Percentiles rank a stretch among this genome's conserved stretches.
phyloP scores from a whole-genome alignment of 2,329 filamentous ascomycete species.

The Phyllosticta paracitricarpa region DNA sequence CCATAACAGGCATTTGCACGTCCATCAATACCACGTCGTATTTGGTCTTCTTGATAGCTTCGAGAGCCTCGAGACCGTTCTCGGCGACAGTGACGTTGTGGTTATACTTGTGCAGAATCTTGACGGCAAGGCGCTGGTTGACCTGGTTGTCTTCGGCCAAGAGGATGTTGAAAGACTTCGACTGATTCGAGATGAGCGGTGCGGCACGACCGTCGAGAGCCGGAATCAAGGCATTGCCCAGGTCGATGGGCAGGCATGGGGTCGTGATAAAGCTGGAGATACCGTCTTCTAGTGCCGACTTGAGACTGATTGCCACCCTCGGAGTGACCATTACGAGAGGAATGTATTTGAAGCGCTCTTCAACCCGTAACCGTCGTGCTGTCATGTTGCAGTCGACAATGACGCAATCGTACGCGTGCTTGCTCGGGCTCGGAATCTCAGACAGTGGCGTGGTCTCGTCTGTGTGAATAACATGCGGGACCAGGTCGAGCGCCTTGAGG shows the following conservation, averaged over 20 bases:
- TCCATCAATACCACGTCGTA: conserved; percentile 99
- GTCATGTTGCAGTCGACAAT: conserved; percentile 91
- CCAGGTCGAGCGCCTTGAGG: conserved; percentile 67
- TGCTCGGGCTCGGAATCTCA: conserved; percentile 17
- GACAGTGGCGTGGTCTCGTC: conserved; percentile 52
- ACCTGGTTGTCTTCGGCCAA: conserved; percentile 95
- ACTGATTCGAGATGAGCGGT: conserved; percentile 84
- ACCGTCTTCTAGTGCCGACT: conserved; percentile 85
- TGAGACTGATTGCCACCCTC: conserved; percentile 80
- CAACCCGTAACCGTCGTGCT: conserved; percentile 71
- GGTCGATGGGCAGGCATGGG: conserved; percentile 83
- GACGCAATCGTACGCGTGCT: conserved; percentile 80
- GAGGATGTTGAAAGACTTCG: conserved; percentile 89
- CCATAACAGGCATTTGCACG: conserved; percentile 99
- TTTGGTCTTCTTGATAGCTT: conserved; percentile 81
- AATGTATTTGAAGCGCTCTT: conserved; percentile 96
- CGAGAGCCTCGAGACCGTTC: conserved; percentile 87
- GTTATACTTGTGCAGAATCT: conserved; percentile 95
- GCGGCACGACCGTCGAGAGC: conserved; percentile 89
- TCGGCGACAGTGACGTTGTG: conserved; percentile 86
- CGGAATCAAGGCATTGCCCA: conserved; percentile 93
- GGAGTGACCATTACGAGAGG: conserved; percentile 89
- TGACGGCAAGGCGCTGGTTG: conserved; percentile 90
- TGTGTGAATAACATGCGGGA: conserved; percentile 77
- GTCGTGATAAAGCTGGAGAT: conserved; percentile 99